Evolutionary conservation across 2,329 filamentous ascomycete genomes (phyloP), one percentile per base, ranked within the genome.

Genomic region (Annulohypoxylon truncatum): DNA sequence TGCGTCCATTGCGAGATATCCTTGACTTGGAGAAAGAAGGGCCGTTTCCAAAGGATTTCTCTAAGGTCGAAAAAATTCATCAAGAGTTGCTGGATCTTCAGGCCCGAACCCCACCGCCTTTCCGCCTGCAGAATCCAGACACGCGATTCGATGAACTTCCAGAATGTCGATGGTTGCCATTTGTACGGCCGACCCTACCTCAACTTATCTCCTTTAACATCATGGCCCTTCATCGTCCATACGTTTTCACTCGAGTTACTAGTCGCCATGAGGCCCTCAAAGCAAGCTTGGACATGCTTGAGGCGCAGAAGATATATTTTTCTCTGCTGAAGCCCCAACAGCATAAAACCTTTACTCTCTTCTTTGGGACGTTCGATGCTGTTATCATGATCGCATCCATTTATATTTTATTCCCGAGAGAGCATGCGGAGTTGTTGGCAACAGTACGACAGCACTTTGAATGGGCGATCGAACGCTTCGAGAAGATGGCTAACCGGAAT

Each of bases 321-420:
- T 78, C 82, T 58, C 77, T 79, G 29, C 75, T 88, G 10, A 79
- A 80, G 15, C 81, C 83, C 13, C 80, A 84, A 42, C 83, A 87
- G 53, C 89, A 85, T 70, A 83, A 82, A 69, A 82, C 82, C 71
- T 87, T 87, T 69, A 80, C 83, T 13, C 79, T 90, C 2, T 89
- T 89, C 73, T 89, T 88, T 55, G 86, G 86, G 55, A 89, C 86
- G 5, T 90, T 90, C 64, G 88, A 90, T 70, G 87, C 88, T 12
- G 84, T 89, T 18, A 85, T 90, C 13, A 80, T 90, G 59, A 81
- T 89, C 56, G 84, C 87, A 0, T 84, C 86, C 15, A 84, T 89
- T 29, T 89, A 86, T 72, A 89, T 90, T 31, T 74, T 90, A 7
- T 88, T 88, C 66, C 87, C 87, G 0, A 79, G 78, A 20, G 86